Percentiles rank a stretch among this genome's conserved stretches.
phyloP scores from a whole-genome alignment of 345 rosid genomes.

The Toxicodendron radicans region DNA sequence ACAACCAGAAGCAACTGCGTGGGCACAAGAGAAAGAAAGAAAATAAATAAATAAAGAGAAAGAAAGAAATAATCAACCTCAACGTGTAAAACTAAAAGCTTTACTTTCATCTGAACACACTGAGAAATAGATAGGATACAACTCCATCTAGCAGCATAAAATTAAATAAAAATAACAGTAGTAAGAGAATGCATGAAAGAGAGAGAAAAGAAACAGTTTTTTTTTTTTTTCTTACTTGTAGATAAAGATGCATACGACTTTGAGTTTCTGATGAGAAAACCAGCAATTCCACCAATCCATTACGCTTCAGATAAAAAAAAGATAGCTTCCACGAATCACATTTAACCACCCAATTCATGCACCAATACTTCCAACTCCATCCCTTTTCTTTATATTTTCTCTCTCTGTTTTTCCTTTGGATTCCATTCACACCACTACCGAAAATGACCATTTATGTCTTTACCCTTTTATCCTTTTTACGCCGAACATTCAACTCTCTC shows the following conservation, averaged over 20 bases:
- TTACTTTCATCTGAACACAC: conserved; percentile 29
- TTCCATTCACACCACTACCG: conserved; percentile 42
- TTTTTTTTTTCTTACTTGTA: conserved; percentile 28
- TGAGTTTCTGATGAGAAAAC: conserved; percentile 25
- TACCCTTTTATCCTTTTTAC: conserved; percentile 19
- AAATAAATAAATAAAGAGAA: not conserved
- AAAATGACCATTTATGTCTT: conserved; percentile 6
- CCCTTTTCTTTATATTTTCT: not conserved
- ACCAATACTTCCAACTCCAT: not conserved
- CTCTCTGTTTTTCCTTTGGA: conserved; percentile 25
- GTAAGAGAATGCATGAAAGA: conserved; percentile 18
- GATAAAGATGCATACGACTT: conserved; percentile 42
- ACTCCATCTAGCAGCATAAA: not conserved
- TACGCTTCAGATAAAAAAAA: conserved; percentile 22
- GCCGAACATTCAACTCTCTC: not conserved
- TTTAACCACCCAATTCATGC: conserved; percentile 16
- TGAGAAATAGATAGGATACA: conserved; percentile 27
- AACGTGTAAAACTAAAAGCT: conserved; percentile 9
- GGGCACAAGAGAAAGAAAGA: not conserved
- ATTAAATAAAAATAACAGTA: conserved; percentile 12
- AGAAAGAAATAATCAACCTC: conserved; percentile 13
- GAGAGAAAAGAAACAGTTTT: conserved; percentile 18
- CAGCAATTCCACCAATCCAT: conserved; percentile 43
- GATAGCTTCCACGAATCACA: conserved; percentile 37
- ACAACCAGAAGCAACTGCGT: conserved; percentile 1